phyloP scores from a whole-genome alignment of 257 asterid species.

The Thymus mandschuricus region DNA sequence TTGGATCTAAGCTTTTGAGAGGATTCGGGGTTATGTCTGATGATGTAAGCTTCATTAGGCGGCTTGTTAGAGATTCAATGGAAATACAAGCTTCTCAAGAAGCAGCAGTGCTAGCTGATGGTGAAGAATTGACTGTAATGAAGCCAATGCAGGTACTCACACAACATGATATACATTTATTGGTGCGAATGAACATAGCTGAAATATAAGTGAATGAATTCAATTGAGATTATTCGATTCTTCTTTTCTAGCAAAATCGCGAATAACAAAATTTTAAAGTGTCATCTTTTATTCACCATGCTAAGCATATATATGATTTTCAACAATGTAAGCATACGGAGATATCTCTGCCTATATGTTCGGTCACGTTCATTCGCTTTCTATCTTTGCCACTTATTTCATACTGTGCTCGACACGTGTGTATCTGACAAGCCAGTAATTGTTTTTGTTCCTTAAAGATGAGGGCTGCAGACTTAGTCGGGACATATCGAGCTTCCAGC shows the following conservation, averaged over 20 bases:
- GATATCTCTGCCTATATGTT: too few relatives aligned
- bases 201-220: too few relatives aligned
- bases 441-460: conserved; percentile 47
- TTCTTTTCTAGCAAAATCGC: too few relatives aligned
- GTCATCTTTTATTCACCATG: too few relatives aligned
- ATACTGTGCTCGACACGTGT: too few relatives aligned
- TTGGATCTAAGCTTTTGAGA: conserved; percentile 89
- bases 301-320: too few relatives aligned
- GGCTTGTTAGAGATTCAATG: conserved; percentile 84
- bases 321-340: too few relatives aligned
- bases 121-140: conserved; percentile 54
- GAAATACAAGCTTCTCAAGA: conserved; percentile 87
- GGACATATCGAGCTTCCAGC: conserved; percentile 32
- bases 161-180: neutral
- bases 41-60: conserved; percentile 78
- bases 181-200: neutral
- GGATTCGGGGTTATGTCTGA: conserved; percentile 96
- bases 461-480: conserved; percentile 71
- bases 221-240: too few relatives aligned
- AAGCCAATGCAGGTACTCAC: conserved; percentile 79
- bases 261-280: too few relatives aligned
- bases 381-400: too few relatives aligned
- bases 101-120: conserved; percentile 51
- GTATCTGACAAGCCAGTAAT: neutral
- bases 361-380: too few relatives aligned